These are phyloP conservation scores for Imleria badia DNA, from an alignment of 768 basidiomycete genomes.

Conservation along the genomic window DNA sequence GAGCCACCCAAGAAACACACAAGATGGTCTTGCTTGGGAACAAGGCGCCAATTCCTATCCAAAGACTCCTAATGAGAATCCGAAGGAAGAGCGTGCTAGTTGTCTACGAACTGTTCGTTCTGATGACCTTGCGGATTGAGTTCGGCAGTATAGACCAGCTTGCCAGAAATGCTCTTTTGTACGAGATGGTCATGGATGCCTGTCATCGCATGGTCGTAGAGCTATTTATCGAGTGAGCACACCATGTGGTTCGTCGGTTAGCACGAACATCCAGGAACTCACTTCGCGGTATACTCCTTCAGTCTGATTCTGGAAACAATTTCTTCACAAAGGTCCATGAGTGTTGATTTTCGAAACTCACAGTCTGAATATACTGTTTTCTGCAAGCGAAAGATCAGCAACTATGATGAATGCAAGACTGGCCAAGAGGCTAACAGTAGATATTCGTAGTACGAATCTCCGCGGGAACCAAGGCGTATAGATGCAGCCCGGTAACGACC, in stretches of 20 bases:
- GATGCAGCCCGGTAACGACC: constrained; percentile 63
- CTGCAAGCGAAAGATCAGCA: constrained; percentile 13
- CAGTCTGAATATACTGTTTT: constrained; percentile 35
- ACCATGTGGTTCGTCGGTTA: neutral
- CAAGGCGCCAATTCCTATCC: constrained; percentile 66
- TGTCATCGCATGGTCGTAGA: constrained; percentile 87
- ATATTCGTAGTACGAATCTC: constrained; percentile 94
- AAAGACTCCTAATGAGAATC: constrained; percentile 5
- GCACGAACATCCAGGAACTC: constrained; percentile 19
- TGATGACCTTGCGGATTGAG: constrained; percentile 55
- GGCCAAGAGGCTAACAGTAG: constrained; percentile 52
- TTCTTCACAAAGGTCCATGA: neutral
- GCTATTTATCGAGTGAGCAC: constrained; percentile 43
- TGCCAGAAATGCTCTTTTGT: constrained; percentile 53
- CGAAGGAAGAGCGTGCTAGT: neutral
- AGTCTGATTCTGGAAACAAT: constrained; percentile 53
- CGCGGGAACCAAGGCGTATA: constrained; percentile 88
- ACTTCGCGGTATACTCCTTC: constrained; percentile 80
- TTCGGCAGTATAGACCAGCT: constrained; percentile 80
- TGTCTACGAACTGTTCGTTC: constrained; percentile 35
- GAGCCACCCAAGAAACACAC: constrained; percentile 95
- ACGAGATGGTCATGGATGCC: constrained; percentile 78
- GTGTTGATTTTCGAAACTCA: constrained; percentile 13
- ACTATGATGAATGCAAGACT: neutral
- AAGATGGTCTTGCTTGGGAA: constrained; percentile 92